Evolutionary conservation across 2,329 filamentous ascomycete genomes (phyloP), one percentile per base, ranked within the genome.

Genomic region (Metarhizium sp.): DNA sequence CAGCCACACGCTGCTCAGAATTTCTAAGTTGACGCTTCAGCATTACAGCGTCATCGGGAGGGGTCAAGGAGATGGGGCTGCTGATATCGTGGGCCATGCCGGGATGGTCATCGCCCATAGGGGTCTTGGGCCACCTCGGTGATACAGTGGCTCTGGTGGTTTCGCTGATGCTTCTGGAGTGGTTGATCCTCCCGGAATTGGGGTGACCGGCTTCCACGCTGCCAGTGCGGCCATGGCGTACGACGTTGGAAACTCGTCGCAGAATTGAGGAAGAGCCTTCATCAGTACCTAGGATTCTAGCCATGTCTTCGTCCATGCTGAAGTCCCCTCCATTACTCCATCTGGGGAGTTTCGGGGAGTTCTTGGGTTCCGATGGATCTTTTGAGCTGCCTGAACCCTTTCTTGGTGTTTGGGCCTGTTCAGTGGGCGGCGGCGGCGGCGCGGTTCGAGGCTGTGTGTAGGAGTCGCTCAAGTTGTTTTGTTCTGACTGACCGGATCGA

Each of bases 291-390:
- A 96, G 77, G 56, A 96, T 92, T 56, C 92, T 86, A 54, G 89
- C 88, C 83, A 96, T 90, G 67, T 97, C 94, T 69, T 96, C 92
- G 61, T 97, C 92, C 86, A 96, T 85, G 57, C 88, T 94, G 66
- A 96, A 94, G 61, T 95, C 91, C 54, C 86, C 90, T 53, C 89
- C 90, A 47, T 82, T 80, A 69, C 87, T 95, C 82, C 82, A 89
- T 64, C 86, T 79, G 60, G 87, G 82, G 59, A 90, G 74, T 63
- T 84, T 85, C 10, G 87, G 85, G 10, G 86, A 88, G 43, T 71
- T 70, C 61, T 82, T 80, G 60, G 69, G 74, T 58, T 69, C 78
- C 64, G 58, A 62, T 43, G 61, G 60, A 25, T 67, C 66, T 63
- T 74, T 69, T 52, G 77, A 73, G 58, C 68, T 74, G 25, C 72